Evolutionary conservation across 495 filamentous ascomycete genomes (phyloP), one percentile per base, ranked within the genome.

Genomic region (Lophium mytilinum): DNA sequence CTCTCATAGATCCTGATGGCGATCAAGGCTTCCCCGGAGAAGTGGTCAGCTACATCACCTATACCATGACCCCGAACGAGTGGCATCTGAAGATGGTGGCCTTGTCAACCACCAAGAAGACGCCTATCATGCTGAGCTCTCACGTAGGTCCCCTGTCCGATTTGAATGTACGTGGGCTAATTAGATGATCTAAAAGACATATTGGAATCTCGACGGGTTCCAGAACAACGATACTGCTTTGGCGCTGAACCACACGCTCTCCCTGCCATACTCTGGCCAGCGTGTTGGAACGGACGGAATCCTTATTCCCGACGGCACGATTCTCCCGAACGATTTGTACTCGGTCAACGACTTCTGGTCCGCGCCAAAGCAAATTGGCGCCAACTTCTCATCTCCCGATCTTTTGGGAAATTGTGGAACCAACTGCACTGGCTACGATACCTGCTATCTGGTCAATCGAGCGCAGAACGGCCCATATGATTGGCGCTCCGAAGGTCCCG

Each of bases 171-270:
- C 50, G 9, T 4, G 14, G 8, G 19, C 17, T 48, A 47, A 35
- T 8, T 12, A 18, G 41, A 17, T 35, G 30, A 10, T 9, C 7
- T 49, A 35, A 37, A 33, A 89, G 74, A 81, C 86, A 48, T 95
- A 94, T 74, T 95, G 88, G 88, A 93, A 94, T 71, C 75, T 95
- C 53, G 88, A 91, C 67, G 89, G 82, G 9, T 95, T 90, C 68
- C 71, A 68, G 34, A 71, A 73, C 45, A 61, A 68, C 14, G 54
- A 84, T 65, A 83, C 84, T 3, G 66, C 77, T 14, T 78, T 74
- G 7, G 76, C 82, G 21, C 74, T 94, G n/a, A 84, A 90, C 63
- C 81, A 93, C 69, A 70, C 57, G 4, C 72, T 95, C 39, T 80
- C 83, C 56, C 61, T 94, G 63, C 89, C 89, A 3, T 82, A 87